Percentiles rank a stretch among this genome's conserved stretches.
These are phyloP conservation scores for Knoxia roxburghii DNA, from an alignment of 257 asterid species.

Conservation along the genomic window DNA sequence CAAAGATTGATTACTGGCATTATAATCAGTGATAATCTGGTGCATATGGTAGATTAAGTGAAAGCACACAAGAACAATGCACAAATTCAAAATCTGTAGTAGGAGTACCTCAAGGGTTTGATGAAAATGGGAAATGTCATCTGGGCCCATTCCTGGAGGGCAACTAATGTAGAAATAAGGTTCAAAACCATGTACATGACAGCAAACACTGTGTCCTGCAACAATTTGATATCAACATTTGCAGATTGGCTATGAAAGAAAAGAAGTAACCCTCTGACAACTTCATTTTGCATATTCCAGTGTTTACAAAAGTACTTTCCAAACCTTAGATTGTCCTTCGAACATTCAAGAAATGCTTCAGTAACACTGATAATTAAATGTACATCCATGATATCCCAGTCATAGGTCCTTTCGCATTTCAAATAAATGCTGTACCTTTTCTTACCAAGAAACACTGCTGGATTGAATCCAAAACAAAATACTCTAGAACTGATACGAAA, in stretches of 20 bases:
- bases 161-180: slow-evolving; percentile 90
- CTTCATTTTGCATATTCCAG: neutral
- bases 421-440: neutral
- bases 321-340: neutral
- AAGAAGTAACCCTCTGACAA: neutral
- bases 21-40: neutral
- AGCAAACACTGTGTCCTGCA: slow-evolving; percentile 94
- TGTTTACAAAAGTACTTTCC: neutral
- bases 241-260: neutral
- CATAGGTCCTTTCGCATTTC: neutral
- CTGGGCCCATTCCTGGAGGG: slow-evolving; percentile 97
- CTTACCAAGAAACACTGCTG: neutral
- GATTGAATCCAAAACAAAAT: neutral
- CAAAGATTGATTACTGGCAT: neutral
- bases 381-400: neutral
- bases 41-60: neutral
- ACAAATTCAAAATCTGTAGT: neutral
- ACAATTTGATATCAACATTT: slow-evolving; percentile 24
- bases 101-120: slow-evolving; percentile 74
- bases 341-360: neutral
- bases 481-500: neutral
- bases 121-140: slow-evolving; percentile 86
- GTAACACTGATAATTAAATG: neutral
- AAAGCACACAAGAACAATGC: neutral
- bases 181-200: slow-evolving; percentile 88